Conservation (phyloP, 2,329 filamentous ascomycete species). For the Teratosphaeriaceae sp. region DNA sequence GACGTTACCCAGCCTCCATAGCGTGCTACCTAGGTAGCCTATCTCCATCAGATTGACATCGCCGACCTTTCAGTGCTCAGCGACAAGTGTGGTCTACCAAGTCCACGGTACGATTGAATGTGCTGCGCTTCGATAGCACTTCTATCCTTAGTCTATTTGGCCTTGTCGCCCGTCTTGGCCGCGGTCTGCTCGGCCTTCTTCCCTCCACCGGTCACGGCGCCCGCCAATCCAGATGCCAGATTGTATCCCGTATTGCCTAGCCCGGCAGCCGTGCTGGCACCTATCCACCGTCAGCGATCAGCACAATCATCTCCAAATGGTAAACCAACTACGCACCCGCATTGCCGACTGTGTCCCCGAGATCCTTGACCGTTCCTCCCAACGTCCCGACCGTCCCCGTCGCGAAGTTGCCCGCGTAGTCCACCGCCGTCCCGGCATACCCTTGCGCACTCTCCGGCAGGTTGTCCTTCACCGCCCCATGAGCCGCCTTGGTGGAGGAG, state of each 20-base stretch:
- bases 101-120: no score
- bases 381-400: slow-evolving; percentile 9
- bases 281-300: not conserved
- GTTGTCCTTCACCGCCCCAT: slow-evolving; percentile 7
- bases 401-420: slow-evolving; percentile 10
- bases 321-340: slow-evolving; percentile 7
- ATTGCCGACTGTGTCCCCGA: slow-evolving; percentile 12
- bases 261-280: slow-evolving; percentile 4
- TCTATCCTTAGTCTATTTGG: not conserved
- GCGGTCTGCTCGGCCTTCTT: slow-evolving; percentile 7
- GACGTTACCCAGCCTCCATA: no score
- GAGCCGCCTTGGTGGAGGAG: slow-evolving; percentile 3
- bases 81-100: no score
- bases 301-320: no score
- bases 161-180: not conserved
- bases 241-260: no score
- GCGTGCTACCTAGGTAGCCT: no score
- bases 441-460: slow-evolving; percentile 10
- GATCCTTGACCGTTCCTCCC: slow-evolving; percentile 11
- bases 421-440: slow-evolving; percentile 10
- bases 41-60: no score
- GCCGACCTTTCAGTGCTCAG: no score
- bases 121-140: not conserved
- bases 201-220: slow-evolving; percentile 6
- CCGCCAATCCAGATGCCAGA: no score